phyloP scores from a whole-genome alignment of 495 filamentous ascomycete species.

The Podospora comata region DNA sequence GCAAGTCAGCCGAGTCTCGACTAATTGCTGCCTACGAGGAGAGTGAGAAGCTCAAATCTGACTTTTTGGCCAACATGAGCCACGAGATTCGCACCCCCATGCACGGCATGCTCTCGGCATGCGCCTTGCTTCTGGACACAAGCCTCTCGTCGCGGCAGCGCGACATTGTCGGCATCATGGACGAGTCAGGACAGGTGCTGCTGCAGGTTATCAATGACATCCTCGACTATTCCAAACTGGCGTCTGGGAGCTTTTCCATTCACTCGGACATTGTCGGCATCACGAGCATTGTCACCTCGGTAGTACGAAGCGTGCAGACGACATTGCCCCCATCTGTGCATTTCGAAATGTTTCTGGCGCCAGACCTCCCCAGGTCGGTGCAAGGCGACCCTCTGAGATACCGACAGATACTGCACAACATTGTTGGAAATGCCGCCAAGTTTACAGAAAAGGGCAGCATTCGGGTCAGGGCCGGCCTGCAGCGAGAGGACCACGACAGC shows the following conservation, averaged over 20 bases:
- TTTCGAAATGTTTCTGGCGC: conserved; percentile 39
- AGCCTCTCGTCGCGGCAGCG: conserved; percentile 37
- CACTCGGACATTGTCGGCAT: conserved; percentile 43
- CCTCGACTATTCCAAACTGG: conserved; percentile 51
- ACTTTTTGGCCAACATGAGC: conserved; percentile 63
- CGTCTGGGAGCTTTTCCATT: conserved; percentile 46
- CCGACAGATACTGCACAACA: conserved; percentile 49
- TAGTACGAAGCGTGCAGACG: conserved; percentile 47
- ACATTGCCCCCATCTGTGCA: conserved; percentile 34
- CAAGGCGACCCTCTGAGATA: conserved; percentile 48
- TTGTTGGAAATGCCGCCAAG: conserved; percentile 48
- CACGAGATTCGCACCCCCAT: conserved; percentile 54
- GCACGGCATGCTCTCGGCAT: conserved; percentile 52
- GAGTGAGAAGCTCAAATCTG: conserved; percentile 60
- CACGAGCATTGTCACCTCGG: conserved; percentile 49
- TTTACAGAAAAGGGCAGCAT: conserved; percentile 49
- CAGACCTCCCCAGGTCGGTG: conserved; percentile 39
- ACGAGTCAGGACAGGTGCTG: conserved; percentile 47
- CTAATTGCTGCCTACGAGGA: conserved; percentile 64
- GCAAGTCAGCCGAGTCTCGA: conserved; percentile 54
- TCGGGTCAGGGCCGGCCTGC: conserved; percentile 30
- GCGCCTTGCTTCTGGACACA: conserved; percentile 45
- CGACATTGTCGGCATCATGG: conserved; percentile 47
- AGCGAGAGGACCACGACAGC: conserved; percentile 39
- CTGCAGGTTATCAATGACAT: conserved; percentile 53